Conservation (phyloP, 345 rosid species). For the Hibiscus mutabilis region DNA sequence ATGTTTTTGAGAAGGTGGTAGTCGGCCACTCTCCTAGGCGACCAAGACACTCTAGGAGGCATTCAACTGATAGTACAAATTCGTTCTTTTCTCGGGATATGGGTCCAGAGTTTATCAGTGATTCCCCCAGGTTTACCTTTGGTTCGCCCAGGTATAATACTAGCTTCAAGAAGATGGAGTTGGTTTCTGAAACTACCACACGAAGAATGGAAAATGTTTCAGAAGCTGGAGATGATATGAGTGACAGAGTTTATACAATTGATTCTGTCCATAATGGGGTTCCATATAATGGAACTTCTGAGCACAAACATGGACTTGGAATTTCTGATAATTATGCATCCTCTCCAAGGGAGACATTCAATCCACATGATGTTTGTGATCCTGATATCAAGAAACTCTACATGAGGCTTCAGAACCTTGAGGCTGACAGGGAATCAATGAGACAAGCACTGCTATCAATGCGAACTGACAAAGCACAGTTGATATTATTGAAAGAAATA, state of each 20-base stretch:
- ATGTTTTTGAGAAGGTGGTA: constrained; percentile 58
- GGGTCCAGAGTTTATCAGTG: constrained; percentile 34
- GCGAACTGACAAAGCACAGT: constrained; percentile 88
- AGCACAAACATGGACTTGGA: constrained; percentile 42
- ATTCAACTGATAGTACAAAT: constrained; percentile 59
- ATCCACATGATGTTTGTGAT: constrained; percentile 52
- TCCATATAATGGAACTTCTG: constrained; percentile 25
- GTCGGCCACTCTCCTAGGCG: constrained; percentile 71
- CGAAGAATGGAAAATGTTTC: constrained; percentile 43
- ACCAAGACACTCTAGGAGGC: constrained; percentile 46
- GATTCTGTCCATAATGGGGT: constrained; percentile 62
- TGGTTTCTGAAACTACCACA: constrained; percentile 25
- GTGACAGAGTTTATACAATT: constrained; percentile 85
- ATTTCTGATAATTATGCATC: constrained; percentile 36
- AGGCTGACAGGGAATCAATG: constrained; percentile 99
- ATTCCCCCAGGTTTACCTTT: constrained; percentile 45
- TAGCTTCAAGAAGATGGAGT: constrained; percentile 49
- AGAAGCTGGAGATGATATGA: constrained; percentile 61
- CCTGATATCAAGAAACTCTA: constrained; percentile 77
- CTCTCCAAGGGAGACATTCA: constrained; percentile 40
- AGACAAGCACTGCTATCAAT: constrained; percentile 83
- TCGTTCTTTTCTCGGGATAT: constrained; percentile 42
- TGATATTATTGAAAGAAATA: constrained; percentile 84
- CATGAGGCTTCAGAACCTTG: constrained; percentile 88
- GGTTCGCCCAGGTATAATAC: constrained; percentile 44